These are phyloP conservation scores for Diplotaxis tenuifolia DNA, from an alignment of 345 rosid species.

Conservation along the genomic window DNA sequence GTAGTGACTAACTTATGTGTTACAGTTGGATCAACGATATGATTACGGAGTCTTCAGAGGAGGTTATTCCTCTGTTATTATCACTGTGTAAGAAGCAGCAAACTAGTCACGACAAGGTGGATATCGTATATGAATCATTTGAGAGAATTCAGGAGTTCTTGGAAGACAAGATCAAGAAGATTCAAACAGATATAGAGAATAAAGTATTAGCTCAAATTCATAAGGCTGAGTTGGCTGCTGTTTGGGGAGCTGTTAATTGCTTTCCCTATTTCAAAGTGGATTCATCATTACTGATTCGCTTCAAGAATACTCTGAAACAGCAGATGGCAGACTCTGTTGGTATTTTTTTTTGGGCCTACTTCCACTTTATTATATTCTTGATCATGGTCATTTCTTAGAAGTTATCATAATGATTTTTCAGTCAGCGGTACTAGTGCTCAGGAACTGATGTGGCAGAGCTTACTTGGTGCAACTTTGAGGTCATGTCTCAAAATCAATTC, in stretches of 20 bases:
- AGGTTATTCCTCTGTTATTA: conserved; percentile 52
- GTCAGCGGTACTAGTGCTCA: conserved; percentile 50
- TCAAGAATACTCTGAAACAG: conserved; percentile 50
- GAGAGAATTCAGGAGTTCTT: conserved; percentile 49
- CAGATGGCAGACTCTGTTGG: conserved; percentile 47
- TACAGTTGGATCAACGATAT: conserved; percentile 65
- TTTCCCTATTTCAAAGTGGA: conserved; percentile 47
- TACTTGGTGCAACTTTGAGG: conserved; percentile 61
- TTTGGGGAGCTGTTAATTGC: conserved; percentile 66
- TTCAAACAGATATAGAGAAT: conserved; percentile 32
- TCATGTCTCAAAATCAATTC: conserved; percentile 40
- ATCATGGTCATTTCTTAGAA: not conserved
- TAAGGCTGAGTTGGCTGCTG: conserved; percentile 47
- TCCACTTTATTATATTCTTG: not conserved
- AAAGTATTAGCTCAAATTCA: conserved; percentile 34
- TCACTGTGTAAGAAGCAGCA: conserved; percentile 54
- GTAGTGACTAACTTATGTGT: conserved; percentile 26
- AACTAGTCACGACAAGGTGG: conserved; percentile 17
- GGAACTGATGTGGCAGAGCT: conserved; percentile 60
- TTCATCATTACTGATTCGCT: conserved; percentile 44
- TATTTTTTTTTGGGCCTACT: conserved; percentile 21
- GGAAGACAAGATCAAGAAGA: conserved; percentile 31
- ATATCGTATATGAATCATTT: conserved; percentile 38
- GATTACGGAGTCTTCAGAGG: conserved; percentile 48
- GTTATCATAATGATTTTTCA: conserved; percentile 32